These are phyloP conservation scores for Fibroporia radiculosa DNA, from an alignment of 768 basidiomycete species.

Conservation along the genomic window DNA sequence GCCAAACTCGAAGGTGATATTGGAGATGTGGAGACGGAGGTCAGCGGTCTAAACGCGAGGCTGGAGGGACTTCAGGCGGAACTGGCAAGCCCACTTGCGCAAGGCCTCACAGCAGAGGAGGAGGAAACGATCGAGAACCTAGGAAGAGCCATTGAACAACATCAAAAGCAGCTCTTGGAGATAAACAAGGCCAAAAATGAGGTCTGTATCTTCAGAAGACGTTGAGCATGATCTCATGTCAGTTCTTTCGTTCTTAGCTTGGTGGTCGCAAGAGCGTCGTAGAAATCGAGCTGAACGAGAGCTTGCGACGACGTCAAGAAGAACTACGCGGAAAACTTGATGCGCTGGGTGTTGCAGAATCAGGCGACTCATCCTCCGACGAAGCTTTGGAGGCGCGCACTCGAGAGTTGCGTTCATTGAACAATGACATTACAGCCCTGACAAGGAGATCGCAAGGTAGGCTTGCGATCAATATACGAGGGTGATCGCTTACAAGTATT, in stretches of 20 bases:
- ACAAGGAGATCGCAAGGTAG: constrained; percentile 57
- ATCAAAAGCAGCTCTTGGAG: constrained; percentile 64
- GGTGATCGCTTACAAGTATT: not conserved
- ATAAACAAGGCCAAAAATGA: constrained; percentile 61
- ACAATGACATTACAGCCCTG: constrained; percentile 56
- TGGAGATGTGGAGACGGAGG: constrained; percentile 67
- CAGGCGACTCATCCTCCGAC: constrained; percentile 46
- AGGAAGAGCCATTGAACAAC: constrained; percentile 67
- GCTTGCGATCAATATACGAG: constrained; percentile 1
- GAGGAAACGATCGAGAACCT: constrained; percentile 55
- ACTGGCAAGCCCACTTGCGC: constrained; percentile 64
- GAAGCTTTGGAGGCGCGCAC: constrained; percentile 63
- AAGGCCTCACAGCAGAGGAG: constrained; percentile 69
- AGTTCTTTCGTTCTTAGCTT: constrained; percentile 2
- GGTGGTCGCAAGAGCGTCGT: constrained; percentile 67
- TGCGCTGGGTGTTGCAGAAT: constrained; percentile 53
- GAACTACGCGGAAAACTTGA: constrained; percentile 77
- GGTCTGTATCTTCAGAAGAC: constrained; percentile 33
- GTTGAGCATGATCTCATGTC: not conserved
- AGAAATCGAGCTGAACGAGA: constrained; percentile 92
- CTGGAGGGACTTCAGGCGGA: constrained; percentile 60
- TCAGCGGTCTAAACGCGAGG: constrained; percentile 53
- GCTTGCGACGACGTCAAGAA: constrained; percentile 68
- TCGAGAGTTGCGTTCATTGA: constrained; percentile 63
- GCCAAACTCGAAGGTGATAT: constrained; percentile 57